Evolutionary conservation across 1,284 basidiomycete genomes (phyloP).

Genomic region (Earliella scabrosa): DNA sequence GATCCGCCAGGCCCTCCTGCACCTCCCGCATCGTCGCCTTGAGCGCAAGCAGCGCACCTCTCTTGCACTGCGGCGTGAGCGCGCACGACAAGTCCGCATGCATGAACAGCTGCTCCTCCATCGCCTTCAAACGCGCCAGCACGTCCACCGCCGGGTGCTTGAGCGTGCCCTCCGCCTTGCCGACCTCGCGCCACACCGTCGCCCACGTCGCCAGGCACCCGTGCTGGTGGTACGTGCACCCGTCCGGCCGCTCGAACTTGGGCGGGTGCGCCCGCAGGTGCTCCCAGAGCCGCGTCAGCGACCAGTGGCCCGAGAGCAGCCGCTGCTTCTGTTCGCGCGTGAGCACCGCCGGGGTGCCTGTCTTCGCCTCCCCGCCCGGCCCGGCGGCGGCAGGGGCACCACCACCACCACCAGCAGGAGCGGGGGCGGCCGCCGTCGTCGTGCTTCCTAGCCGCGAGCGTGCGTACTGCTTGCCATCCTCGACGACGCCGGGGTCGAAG

Average conservation of each 20-base stretch:
- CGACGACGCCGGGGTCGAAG: slow-evolving; percentile 21
- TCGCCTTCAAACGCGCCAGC: slow-evolving; percentile 31
- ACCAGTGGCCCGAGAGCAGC: slow-evolving; percentile 35
- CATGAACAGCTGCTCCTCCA: slow-evolving; percentile 29
- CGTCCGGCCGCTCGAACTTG: slow-evolving; percentile 30
- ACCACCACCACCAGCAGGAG: too few relatives aligned
- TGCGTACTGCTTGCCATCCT: slow-evolving; percentile 17
- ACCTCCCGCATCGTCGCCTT: slow-evolving; percentile 31
- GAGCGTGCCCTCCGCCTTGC: slow-evolving; percentile 22
- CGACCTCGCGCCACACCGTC: slow-evolving; percentile 31
- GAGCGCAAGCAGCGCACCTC: slow-evolving; percentile 36
- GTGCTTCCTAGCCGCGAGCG: slow-evolving; percentile 3
- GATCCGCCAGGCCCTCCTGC: slow-evolving; percentile 29
- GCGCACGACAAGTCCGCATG: slow-evolving; percentile 29
- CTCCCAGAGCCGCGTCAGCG: slow-evolving; percentile 36
- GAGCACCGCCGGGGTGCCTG: slow-evolving; percentile 22
- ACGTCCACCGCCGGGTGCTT: slow-evolving; percentile 29
- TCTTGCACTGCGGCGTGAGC: slow-evolving; percentile 38
- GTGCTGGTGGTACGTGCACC: slow-evolving; percentile 37
- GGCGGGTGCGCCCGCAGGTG: slow-evolving; percentile 28
- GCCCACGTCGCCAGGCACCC: slow-evolving; percentile 36
- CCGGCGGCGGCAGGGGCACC: slow-evolving; percentile 1
- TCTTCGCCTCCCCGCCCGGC: slow-evolving; percentile 4
- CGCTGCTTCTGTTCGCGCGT: slow-evolving; percentile 29
- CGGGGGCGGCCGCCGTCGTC: neutral